These are phyloP conservation scores for Fusarium sp. DNA, from an alignment of 2,329 filamentous ascomycete genomes.

Conservation along the genomic window DNA sequence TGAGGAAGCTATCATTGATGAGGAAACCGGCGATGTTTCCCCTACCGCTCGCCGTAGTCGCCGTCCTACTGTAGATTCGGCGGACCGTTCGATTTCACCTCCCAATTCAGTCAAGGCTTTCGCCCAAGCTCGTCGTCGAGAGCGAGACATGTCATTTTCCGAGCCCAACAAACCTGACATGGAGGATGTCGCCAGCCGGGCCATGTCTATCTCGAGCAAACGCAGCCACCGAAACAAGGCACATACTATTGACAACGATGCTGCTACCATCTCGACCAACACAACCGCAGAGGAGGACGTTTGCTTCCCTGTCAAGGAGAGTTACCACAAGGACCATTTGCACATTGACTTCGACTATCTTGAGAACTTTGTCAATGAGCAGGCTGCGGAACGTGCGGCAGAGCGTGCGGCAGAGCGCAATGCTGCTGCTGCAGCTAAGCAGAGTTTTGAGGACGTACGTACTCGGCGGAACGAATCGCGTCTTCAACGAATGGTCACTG, in stretches of 20 bases:
- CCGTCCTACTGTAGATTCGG: conserved; percentile 68
- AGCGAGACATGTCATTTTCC: conserved; percentile 74
- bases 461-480: conserved; percentile 44
- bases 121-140: conserved; percentile 86
- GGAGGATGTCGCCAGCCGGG: conserved; percentile 71
- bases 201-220: conserved; percentile 76
- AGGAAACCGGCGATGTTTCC: conserved; percentile 74
- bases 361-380: conserved; percentile 84
- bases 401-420: conserved; percentile 53
- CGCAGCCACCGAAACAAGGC: conserved; percentile 68
- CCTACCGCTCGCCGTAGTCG: conserved; percentile 60
- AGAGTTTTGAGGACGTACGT: conserved; percentile 52
- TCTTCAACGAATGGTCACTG: conserved; percentile 58
- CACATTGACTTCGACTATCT: conserved; percentile 93
- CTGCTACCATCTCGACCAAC: conserved; percentile 70
- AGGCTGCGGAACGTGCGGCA: conserved; percentile 59
- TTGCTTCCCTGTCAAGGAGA: conserved; percentile 84
- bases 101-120: conserved; percentile 99
- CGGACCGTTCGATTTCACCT: conserved; percentile 80
- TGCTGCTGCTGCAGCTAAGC: conserved; percentile 52
- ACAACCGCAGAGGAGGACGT: conserved; percentile 87
- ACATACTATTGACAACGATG: conserved; percentile 71
- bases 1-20: conserved; percentile 81
- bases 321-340: conserved; percentile 75
- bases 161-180: conserved; percentile 57